Evolutionary conservation across 305 asterid genomes (phyloP).

Genomic region (Fraxinus paxiana): DNA sequence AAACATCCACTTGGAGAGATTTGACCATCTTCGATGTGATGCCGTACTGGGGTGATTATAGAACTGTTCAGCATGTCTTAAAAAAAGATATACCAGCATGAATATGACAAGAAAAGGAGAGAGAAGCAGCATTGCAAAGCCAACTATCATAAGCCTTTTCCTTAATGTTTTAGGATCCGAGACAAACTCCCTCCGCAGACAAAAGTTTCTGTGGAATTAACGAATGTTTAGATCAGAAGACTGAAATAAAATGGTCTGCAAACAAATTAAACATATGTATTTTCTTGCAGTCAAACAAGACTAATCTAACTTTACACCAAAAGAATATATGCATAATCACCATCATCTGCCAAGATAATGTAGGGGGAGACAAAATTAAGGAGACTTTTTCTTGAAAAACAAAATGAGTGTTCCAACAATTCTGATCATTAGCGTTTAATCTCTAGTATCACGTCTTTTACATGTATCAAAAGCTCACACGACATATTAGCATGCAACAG

Average conservation of each 20-base stretch:
- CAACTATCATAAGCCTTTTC: constrained; percentile 92
- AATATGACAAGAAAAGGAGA: constrained; percentile 92
- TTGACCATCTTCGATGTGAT: constrained; percentile 95
- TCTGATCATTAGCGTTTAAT: neutral
- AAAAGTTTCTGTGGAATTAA: constrained; percentile 62
- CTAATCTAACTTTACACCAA: neutral
- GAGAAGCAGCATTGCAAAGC: constrained; percentile 69
- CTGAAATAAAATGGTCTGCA: neutral
- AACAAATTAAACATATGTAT: neutral
- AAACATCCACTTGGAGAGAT: constrained; percentile 90
- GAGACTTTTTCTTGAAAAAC: neutral
- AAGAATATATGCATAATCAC: neutral
- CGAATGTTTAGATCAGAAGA: constrained; percentile 8
- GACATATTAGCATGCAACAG: neutral
- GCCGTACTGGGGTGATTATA: constrained; percentile 95
- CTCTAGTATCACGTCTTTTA: neutral
- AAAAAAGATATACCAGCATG: constrained; percentile 92
- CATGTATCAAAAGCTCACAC: neutral
- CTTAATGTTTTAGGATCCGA: constrained; percentile 70
- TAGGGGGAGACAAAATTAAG: neutral
- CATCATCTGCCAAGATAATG: neutral
- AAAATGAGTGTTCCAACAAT: neutral
- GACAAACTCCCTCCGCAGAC: constrained; percentile 71
- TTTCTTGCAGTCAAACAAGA: neutral
- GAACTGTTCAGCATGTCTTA: constrained; percentile 95